phyloP scores from a whole-genome alignment of 768 basidiomycete species.

The Hemileccinum rubropunctum region DNA sequence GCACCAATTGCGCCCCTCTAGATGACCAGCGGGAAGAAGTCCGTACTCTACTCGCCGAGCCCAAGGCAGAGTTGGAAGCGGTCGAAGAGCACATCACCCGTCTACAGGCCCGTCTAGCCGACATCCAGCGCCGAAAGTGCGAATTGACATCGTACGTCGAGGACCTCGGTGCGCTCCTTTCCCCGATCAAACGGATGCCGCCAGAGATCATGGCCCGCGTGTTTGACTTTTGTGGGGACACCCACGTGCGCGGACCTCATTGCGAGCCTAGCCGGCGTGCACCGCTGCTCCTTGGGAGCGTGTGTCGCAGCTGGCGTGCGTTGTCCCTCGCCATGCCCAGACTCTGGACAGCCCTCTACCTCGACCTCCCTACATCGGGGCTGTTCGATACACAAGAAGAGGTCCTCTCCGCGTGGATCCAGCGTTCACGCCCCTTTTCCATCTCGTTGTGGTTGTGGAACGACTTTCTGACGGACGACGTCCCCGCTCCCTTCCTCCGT shows the following conservation, averaged over 20 bases:
- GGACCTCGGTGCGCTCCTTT: slow-evolving; percentile 32
- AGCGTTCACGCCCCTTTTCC: slow-evolving; percentile 25
- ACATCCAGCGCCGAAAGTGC: slow-evolving; percentile 27
- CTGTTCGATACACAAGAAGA: slow-evolving; percentile 21
- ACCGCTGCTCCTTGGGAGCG: slow-evolving; percentile 28
- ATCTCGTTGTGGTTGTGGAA: slow-evolving; percentile 31
- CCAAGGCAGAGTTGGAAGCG: slow-evolving; percentile 25
- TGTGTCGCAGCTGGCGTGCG: slow-evolving; percentile 29
- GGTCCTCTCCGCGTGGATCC: slow-evolving; percentile 26
- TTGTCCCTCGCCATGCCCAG: slow-evolving; percentile 28
- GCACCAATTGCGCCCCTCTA: slow-evolving; percentile 25
- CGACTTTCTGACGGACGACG: slow-evolving; percentile 32
- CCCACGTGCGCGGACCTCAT: slow-evolving; percentile 26
- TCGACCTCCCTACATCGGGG: slow-evolving; percentile 28
- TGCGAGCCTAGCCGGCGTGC: slow-evolving; percentile 30
- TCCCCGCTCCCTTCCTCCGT: slow-evolving; percentile 25
- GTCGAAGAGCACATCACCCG: slow-evolving; percentile 27
- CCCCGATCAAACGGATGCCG: slow-evolving; percentile 32
- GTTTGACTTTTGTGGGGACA: slow-evolving; percentile 31
- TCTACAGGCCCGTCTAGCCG: slow-evolving; percentile 29
- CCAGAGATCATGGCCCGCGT: slow-evolving; percentile 33
- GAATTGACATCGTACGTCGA: slow-evolving; percentile 30
- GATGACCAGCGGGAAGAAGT: slow-evolving; percentile 30
- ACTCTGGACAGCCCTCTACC: slow-evolving; percentile 32
- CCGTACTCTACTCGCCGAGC: slow-evolving; percentile 21